Base-by-base conservation (phyloP, 2,329 filamentous ascomycete genomes). In the Aspergillus sp. region DNA sequence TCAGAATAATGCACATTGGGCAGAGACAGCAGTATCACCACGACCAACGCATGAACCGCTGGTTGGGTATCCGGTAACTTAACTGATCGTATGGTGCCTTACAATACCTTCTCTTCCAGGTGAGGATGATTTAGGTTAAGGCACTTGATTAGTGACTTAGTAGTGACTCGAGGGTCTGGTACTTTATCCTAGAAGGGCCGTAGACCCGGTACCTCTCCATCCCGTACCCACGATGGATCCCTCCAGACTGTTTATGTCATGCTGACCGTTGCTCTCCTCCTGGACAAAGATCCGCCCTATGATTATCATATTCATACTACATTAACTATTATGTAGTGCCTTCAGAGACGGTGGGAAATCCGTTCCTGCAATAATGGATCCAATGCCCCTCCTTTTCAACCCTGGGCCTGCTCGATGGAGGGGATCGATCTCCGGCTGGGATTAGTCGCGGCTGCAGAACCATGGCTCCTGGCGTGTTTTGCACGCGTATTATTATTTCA, bases 401-500 rank as follows among this genome's bases (percentile, higher is more conserved):
- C 26, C 26, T 26, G 26, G 26, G 6, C 42, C 16, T 9, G 42
- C 42, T 20, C 42, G 20, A 22, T 32, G 32, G 49, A 20, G 24
- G 18, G 16, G 26, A 32, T 45, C 49, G 29, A 52, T 59, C 53
- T 49, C 45, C 12, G 56, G 24, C 46, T 39, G 46, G 36, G 54
- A 16, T 56, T 32, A 55, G 36, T 47, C 20, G 49, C 45, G 47
- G 36, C 36, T 39, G 52, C 24, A 32, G 60, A 65, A 61, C 62
- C 62, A 63, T 58, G 64, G 61, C 57, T 56, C 57, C 51, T 31
- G 52, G 32, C 54, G 51, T 61, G 54, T 64, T 60, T 65, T 59
- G 61, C 57, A 49, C 36, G 56, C 46, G 58, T 66, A 65, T 50
- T 61, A 53, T 58, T 50, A 63, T 61, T 65, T 64, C 59, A 54